A percentile compares a stretch with the other conserved stretches of the same genome.
These are phyloP conservation scores for Sclerotinia subarctica DNA, from an alignment of 2,329 filamentous ascomycete genomes.

Conservation along the genomic window DNA sequence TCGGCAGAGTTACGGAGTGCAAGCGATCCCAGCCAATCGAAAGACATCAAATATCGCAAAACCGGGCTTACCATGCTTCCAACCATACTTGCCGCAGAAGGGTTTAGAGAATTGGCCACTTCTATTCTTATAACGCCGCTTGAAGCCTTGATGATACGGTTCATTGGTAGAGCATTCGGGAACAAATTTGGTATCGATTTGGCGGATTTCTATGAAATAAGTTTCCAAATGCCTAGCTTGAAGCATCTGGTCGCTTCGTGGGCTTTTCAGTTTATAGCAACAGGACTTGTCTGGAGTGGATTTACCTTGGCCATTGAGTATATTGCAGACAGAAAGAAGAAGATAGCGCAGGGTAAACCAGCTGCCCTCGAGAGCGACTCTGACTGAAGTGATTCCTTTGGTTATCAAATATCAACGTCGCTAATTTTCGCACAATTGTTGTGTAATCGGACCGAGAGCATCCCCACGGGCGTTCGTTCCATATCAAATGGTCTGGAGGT, in stretches of 20 bases:
- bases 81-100: slow-evolving; percentile 37
- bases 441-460: slow-evolving; percentile 11
- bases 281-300: slow-evolving; percentile 31
- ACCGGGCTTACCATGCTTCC: slow-evolving; percentile 39
- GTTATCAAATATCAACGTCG: neutral
- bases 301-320: slow-evolving; percentile 30
- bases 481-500: slow-evolving; percentile 7
- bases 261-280: slow-evolving; percentile 27
- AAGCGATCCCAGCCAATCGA: slow-evolving; percentile 34
- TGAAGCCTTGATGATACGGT: slow-evolving; percentile 36
- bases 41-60: slow-evolving; percentile 32
- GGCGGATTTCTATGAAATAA: slow-evolving; percentile 27
- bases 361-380: neutral
- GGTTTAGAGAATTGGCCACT: slow-evolving; percentile 33
- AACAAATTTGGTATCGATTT: slow-evolving; percentile 25
- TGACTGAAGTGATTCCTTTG: neutral
- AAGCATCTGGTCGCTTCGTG: slow-evolving; percentile 30
- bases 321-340: slow-evolving; percentile 20
- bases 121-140: slow-evolving; percentile 35
- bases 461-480: slow-evolving; percentile 5
- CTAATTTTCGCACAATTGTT: neutral
- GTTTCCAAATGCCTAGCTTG: slow-evolving; percentile 23
- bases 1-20: slow-evolving; percentile 39
- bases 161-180: slow-evolving; percentile 34
- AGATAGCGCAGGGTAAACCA: neutral